Base-by-base conservation (phyloP, 1,139 yeast species). In the Wickerhamiella infanticola region DNA sequence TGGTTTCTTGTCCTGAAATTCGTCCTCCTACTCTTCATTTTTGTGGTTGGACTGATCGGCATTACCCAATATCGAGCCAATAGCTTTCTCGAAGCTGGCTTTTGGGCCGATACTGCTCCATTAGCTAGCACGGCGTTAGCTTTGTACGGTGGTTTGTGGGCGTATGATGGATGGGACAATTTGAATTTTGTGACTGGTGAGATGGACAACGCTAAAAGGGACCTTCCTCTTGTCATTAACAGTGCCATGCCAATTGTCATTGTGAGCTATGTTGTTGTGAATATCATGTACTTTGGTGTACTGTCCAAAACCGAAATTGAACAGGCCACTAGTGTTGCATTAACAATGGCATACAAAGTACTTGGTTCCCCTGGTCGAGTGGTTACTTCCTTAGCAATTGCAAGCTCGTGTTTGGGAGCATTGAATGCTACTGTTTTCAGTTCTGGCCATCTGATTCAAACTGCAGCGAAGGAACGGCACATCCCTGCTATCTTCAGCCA, bases 151-250 rank as follows among this genome's bases (percentile, higher is more conserved):
- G 70, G 68, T 0, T 54, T 67, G 3, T 67, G 71, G 71, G 70
- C 71, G 1, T 67, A 63, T 47, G 71, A 67, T 46, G 71, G 71
- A 26, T 67, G 71, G 71, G 71, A 67, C 48, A 67, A 67, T 50
- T 59, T 66, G 49, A 66, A 67, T 50, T 66, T 63, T 45, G 66
- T 66, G 35, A 58, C 67, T 4, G 70, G 68, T 1, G 70, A 66
- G 45, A 64, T 66, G 67, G 57, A 58, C 37, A 56, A 65, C 44
- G 59, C 69, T 2, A 49, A 56, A 18, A 49, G 64, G 23, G 69
- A 66, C 45, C 52, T 67, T 18, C 70, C 71, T 0, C 55, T 64
- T 6, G 68, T 66, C 24, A 63, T 67, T 23, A 65, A 62, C 45
- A 56, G 59, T 11, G 65, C 70, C 7, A 64, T 67, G 68, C 68